Conservation (phyloP, 2,329 filamentous ascomycete genomes). For the Reticulascus tulasneorum region DNA sequence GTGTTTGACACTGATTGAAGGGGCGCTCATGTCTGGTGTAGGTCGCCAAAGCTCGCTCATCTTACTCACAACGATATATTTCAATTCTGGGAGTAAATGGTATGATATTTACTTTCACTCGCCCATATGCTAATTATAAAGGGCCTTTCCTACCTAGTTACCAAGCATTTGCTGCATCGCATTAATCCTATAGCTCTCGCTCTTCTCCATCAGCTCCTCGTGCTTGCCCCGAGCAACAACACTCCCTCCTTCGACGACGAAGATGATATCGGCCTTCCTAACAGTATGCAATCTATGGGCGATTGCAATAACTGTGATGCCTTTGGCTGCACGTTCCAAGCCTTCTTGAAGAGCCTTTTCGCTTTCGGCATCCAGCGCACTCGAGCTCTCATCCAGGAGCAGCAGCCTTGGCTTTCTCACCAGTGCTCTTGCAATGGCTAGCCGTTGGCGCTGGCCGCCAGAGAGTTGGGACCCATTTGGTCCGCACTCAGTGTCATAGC, state of each 20-base stretch:
- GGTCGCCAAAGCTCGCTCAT: too few species aligned
- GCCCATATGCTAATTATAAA: too few species aligned
- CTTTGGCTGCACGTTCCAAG: constrained; percentile 43
- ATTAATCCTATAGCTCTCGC: constrained; percentile 49
- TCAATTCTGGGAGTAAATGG: too few species aligned
- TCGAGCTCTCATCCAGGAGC: constrained; percentile 68
- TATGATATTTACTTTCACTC: too few species aligned
- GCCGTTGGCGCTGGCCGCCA: constrained; percentile 66
- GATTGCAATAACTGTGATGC: constrained; percentile 38
- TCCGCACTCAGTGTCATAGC: constrained; percentile 54
- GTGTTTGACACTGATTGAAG: too few species aligned
- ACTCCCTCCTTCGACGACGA: constrained; percentile 46
- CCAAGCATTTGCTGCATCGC: constrained; percentile 46
- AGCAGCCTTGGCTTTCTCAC: constrained; percentile 60
- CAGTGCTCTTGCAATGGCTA: constrained; percentile 66
- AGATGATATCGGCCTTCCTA: constrained; percentile 37
- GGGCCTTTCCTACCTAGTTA: too few species aligned
- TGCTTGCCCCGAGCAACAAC: constrained; percentile 50
- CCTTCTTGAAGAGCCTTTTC: constrained; percentile 56
- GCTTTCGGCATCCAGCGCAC: constrained; percentile 60
- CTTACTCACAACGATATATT: too few species aligned
- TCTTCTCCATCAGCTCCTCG: constrained; percentile 48
- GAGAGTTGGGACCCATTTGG: constrained; percentile 63
- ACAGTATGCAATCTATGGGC: constrained; percentile 42
- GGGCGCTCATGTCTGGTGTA: too few species aligned